These are phyloP conservation scores for Russula brevipes DNA, from an alignment of 768 basidiomycete species.

Conservation along the genomic window DNA sequence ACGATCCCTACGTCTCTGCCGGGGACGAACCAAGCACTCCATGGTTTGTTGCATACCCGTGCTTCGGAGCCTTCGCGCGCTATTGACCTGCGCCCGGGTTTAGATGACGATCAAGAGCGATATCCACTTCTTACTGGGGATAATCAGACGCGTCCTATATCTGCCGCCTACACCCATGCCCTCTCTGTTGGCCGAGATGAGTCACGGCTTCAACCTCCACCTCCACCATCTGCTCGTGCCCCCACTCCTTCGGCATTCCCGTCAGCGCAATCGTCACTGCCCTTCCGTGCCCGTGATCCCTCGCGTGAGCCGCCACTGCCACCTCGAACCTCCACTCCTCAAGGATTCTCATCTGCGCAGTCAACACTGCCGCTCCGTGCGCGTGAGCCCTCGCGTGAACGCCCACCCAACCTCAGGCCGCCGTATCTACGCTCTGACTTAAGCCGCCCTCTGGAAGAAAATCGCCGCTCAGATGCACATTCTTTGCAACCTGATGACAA, in stretches of 20 bases:
- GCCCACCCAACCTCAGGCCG: constrained; percentile 12
- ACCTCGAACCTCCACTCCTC: constrained; percentile 5
- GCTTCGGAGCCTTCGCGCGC: constrained; percentile 8
- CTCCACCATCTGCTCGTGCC: background rate
- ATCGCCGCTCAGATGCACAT: constrained; percentile 16
- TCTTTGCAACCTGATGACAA: constrained; percentile 2
- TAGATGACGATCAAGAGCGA: constrained; percentile 7
- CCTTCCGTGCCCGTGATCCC: constrained; percentile 18
- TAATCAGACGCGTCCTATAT: constrained; percentile 6
- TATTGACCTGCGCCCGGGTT: background rate
- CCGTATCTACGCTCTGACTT: constrained; percentile 25
- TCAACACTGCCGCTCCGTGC: constrained; percentile 4
- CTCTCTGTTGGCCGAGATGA: constrained; percentile 11
- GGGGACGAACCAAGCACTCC: constrained; percentile 15
- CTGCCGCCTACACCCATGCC: constrained; percentile 12
- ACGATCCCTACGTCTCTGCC: constrained; percentile 12
- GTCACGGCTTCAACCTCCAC: constrained; percentile 6
- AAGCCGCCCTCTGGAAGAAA: constrained; percentile 21
- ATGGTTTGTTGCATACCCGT: constrained; percentile 1
- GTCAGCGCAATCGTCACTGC: constrained; percentile 7
- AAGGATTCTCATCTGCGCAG: constrained; percentile 7
- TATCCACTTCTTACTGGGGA: constrained; percentile 2
- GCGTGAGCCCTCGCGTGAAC: constrained; percentile 22
- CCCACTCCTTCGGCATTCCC: constrained; percentile 1
- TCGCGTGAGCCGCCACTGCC: constrained; percentile 15